Base-by-base conservation (phyloP, 2,329 filamentous ascomycete species). In the Fusarium sp. region DNA sequence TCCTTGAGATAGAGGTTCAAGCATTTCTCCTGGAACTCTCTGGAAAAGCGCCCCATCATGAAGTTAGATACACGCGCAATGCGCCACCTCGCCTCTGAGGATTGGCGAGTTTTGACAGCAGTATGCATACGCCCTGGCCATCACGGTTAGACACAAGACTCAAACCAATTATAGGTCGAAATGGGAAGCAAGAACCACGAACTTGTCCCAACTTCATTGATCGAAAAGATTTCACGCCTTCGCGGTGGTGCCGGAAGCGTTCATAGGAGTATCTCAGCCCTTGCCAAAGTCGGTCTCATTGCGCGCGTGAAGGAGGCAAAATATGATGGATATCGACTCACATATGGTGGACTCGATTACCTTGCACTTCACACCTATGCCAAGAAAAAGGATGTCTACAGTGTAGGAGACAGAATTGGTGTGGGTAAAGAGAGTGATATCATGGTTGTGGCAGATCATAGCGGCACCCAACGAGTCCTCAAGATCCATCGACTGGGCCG, bases 401-500 rank as follows among this genome's bases (percentile, higher is more conserved):
- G 94, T 76, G 94, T 98, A 8, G 96, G 96, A 60, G 96, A 93
- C 82, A 93, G 97, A 79, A 94, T 99, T 74, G 96, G 97, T 54
- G 95, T 98, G 7, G 96, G 96, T 61, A 99, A 99, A 83, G 96
- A 99, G 85, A 97, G 94, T 77, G 96, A 99, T 80, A 98, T 99
- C 80, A 93, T 97, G 83, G 92, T 98, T 66, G 95, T 98, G 55
- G 96, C 96, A 62, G 91, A 95, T 78, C 88, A 94, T 59, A 88
- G 88, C 11, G 95, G 94, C 66, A 86, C 86, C 26, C 95, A 98
- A 81, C 88, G 89, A 70, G 93, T 99, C 22, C 88, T 99, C 75
- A 99, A 99, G 85, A 98, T 99, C 79, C 96, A 99, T 84, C 91
- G 96, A 52, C 88, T 99, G 8, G 96, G 96, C 51, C 92, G 96